A percentile compares a stretch with the other conserved stretches of the same genome.
Conservation (phyloP, 2,329 filamentous ascomycete species). For the Pseudogymnoascus sp. region DNA sequence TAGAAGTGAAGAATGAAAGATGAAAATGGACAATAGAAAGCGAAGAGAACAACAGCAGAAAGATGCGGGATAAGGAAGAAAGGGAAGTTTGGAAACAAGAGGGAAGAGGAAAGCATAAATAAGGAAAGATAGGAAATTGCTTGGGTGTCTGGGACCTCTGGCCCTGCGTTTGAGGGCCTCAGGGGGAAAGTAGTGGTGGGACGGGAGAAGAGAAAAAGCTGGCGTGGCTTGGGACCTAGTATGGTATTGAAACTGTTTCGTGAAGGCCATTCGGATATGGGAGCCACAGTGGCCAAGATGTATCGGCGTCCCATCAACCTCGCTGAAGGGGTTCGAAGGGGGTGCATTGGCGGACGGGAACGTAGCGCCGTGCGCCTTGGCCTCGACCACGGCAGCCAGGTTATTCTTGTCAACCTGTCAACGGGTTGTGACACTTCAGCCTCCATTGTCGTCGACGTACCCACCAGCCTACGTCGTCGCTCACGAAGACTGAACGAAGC, state of each 20-base stretch:
- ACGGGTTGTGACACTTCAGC: background rate
- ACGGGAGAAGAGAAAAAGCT: background rate
- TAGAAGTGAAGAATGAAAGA: constrained; percentile 8
- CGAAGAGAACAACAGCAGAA: constrained; percentile 5
- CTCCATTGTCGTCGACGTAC: background rate
- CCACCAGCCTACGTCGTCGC: background rate
- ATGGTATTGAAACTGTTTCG: constrained; percentile 9
- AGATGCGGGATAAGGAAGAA: constrained; percentile 9
- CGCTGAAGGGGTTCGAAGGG: background rate
- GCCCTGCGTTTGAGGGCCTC: background rate
- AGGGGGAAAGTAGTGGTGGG: background rate
- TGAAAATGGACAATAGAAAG: constrained; percentile 10
- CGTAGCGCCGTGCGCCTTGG: background rate
- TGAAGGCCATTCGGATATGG: constrained; percentile 1
- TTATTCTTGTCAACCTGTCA: background rate
- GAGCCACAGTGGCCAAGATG: background rate
- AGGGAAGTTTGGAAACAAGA: constrained; percentile 5
- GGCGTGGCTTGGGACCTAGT: constrained; percentile 8
- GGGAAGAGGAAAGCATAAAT: constrained; percentile 12
- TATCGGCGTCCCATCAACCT: background rate
- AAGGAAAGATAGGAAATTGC: background rate
- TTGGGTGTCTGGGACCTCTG: background rate
- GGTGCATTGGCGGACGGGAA: background rate
- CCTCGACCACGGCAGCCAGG: background rate
- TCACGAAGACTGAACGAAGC: background rate